These are phyloP conservation scores for Leccinum pachyderme DNA, from an alignment of 1,284 basidiomycete species.

Conservation along the genomic window DNA sequence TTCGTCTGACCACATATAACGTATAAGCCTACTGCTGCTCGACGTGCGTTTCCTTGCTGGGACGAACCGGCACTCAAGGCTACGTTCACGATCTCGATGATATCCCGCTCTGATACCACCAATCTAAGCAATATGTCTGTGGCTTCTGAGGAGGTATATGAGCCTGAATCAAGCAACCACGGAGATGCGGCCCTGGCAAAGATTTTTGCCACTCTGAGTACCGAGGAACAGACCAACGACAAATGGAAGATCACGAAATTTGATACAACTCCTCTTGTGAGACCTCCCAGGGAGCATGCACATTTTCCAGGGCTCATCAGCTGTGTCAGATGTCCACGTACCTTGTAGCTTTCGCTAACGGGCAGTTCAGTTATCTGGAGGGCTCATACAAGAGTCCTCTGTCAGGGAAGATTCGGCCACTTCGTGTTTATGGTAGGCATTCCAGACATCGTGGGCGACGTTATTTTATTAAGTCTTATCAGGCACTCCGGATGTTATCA, in stretches of 20 bases:
- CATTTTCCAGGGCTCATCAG: not conserved
- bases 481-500: conserved; percentile 87
- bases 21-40: conserved; percentile 81
- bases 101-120: conserved; percentile 77
- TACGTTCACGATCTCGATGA: conserved; percentile 79
- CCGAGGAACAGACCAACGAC: conserved; percentile 35
- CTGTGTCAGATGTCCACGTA: conserved; percentile 76
- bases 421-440: conserved; percentile 76
- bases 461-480: conserved; percentile 4
- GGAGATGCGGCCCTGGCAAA: conserved; percentile 34
- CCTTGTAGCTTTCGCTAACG: conserved; percentile 90
- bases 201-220: conserved; percentile 37
- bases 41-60: conserved; percentile 86
- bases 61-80: conserved; percentile 94
- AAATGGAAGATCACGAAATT: conserved; percentile 84
- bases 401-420: conserved; percentile 78
- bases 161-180: conserved; percentile 28
- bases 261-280: conserved; percentile 61
- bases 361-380: conserved; percentile 75
- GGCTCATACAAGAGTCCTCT: conserved; percentile 80
- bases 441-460: not conserved
- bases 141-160: conserved; percentile 51
- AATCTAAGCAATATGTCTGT: conserved; percentile 88
- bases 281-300: conserved; percentile 3
- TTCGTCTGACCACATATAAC: conserved; percentile 28